Evolutionary conservation across 2,329 filamentous ascomycete species (phyloP), one percentile per base, ranked within the genome.

Genomic region (Trichophyton rubrum): DNA sequence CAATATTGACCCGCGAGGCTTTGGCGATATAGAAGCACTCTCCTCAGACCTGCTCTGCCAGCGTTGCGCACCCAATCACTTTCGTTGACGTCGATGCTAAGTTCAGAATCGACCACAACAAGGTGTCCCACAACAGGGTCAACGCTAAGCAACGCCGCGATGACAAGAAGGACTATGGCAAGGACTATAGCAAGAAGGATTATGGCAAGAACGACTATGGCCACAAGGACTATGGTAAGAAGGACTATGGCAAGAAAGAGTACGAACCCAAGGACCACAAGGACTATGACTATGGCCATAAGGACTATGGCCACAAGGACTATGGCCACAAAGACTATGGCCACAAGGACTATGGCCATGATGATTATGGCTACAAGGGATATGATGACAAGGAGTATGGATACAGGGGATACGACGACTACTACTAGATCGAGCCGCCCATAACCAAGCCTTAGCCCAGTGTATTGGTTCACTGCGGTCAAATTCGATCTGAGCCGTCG

Each of bases 101-200:
- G 22, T 53, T 53, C 49, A 53, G 45, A 22, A 51, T 51, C 45
- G 45, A 53, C 49, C 49, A 53, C 49, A 53, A 53, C 49, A 53
- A 53, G 49, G 4, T 30, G 7, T 9, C 22, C 22, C 49, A 53
- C 49, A 53, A 30, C 49, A 53, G 27, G 24, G 11, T 53, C 49
- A 9, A 53, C 13, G 22, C 27, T 22, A 53, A 53, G 49, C 22
- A 53, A 13, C 49, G 49, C 49, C 49, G 49, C 30, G 49, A 24
- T 4, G 49, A 53, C 49, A 53, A 53, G 22, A n/a, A 43, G 15
- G 45, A 22, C 45, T 20, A 51, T 20, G 45, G n/a, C 43, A 15
- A 47, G 11, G 43, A 49, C 20, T 49, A 49, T 49, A 20, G 17
- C 45, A 24, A 24, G 22, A 24, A 24, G 2, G 22, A 24, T 13